phyloP scores from a whole-genome alignment of 177 flowering plant species.

The Vitis hybrid region DNA sequence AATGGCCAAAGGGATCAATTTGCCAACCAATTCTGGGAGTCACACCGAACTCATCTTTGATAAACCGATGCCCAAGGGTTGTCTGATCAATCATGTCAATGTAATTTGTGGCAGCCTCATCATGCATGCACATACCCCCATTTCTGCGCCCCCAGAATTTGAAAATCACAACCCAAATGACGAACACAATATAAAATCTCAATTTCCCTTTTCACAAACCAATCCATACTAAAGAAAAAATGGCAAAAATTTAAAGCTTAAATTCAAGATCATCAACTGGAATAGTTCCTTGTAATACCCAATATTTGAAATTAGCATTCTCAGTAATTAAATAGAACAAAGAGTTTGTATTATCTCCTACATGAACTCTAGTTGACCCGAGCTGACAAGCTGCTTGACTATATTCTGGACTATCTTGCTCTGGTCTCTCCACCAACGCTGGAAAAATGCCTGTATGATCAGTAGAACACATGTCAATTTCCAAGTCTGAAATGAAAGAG shows the following conservation, averaged over 20 bases:
- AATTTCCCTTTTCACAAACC: not conserved
- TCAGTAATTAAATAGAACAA: too few species aligned
- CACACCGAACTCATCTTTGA: slow-evolving; percentile 52
- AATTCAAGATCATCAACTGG: too few species aligned
- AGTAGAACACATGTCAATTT: not conserved
- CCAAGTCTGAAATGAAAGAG: too few species aligned
- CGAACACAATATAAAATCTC: too few species aligned
- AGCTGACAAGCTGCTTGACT: slow-evolving; percentile 51
- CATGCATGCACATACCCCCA: slow-evolving; percentile 90
- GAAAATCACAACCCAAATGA: too few species aligned
- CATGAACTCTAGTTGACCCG: slow-evolving; percentile 71
- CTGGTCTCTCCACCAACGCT: slow-evolving; percentile 79
- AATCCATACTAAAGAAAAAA: not conserved
- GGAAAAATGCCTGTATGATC: slow-evolving; percentile 66
- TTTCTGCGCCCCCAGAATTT: slow-evolving; percentile 34
- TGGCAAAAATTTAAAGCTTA: too few species aligned
- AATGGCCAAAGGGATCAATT: slow-evolving; percentile 81
- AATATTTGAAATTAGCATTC: too few species aligned
- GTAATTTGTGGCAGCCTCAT: slow-evolving; percentile 78
- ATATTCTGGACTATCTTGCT: slow-evolving; percentile 35
- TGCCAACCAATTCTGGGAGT: slow-evolving; percentile 83
- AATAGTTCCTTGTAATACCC: too few species aligned
- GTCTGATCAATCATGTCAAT: slow-evolving; percentile 86
- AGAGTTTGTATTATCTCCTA: slow-evolving; percentile 12
- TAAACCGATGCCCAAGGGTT: slow-evolving; percentile 72